phyloP scores from a whole-genome alignment of 2,329 filamentous ascomycete genomes.

The Microcyclospora tardicrescens region DNA sequence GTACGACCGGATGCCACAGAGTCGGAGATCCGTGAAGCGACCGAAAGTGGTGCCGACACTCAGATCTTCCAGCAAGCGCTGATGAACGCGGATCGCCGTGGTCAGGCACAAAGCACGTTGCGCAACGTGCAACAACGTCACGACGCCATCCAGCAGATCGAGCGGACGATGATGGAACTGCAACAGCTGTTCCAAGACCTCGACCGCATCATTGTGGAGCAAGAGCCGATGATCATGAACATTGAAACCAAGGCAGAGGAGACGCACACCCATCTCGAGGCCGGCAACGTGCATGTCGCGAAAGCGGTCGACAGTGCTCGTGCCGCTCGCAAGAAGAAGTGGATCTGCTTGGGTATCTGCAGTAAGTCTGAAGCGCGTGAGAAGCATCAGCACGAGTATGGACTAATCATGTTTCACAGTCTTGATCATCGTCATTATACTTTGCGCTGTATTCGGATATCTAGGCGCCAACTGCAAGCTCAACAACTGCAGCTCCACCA shows the following conservation, averaged over 20 bases:
- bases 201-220: conserved; percentile 71
- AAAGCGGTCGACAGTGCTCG: conserved; percentile 72
- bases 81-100: conserved; percentile 65
- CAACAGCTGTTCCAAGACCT: conserved; percentile 82
- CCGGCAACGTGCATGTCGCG: conserved; percentile 72
- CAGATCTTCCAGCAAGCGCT: conserved; percentile 84
- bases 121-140: conserved; percentile 73
- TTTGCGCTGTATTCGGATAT: not conserved
- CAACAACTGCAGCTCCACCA: no score
- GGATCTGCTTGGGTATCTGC: conserved; percentile 75
- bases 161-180: conserved; percentile 76
- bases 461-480: not conserved
- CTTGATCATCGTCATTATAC: not conserved
- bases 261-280: conserved; percentile 68
- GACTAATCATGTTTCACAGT: not conserved
- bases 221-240: conserved; percentile 64
- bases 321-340: conserved; percentile 83
- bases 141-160: conserved; percentile 80
- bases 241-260: conserved; percentile 84
- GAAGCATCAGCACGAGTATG: not conserved
- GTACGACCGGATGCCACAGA: conserved; percentile 58
- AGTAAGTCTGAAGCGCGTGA: conserved; percentile 31
- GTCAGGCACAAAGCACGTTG: conserved; percentile 67
- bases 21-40: conserved; percentile 62
- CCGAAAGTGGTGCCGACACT: conserved; percentile 56